Base-by-base conservation (phyloP, 2,329 filamentous ascomycete species). In the Colletotrichum karsti region DNA sequence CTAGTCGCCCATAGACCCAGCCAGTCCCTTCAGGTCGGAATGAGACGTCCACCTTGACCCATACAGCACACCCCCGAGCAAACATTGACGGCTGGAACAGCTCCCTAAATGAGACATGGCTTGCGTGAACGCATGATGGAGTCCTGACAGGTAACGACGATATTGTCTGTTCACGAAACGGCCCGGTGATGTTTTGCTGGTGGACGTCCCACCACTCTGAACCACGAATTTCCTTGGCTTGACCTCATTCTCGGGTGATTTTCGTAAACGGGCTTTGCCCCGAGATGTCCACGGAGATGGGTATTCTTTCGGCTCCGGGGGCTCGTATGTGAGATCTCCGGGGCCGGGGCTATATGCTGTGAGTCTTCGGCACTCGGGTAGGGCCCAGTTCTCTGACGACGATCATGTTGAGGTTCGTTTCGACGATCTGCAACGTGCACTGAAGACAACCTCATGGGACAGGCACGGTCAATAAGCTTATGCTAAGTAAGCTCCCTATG, bases 381-480 rank as follows among this genome's bases (percentile, higher is more conserved):
- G 20, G 22, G 37, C 24, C 13, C 26, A 54, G 20, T 37, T 30
- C 46, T 54, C 20, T 33, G n/a, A 55, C 18, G 57, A 24, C 57
- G 63, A 42, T 55, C 33, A 55, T 20, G 39, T 62, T 13, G 20
- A 8, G 18, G 13, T 48, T 53, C 39, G 57, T 66, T 66, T 55
- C 57, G 63, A 55, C 33, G 48, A 37, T 37, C 48, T 30, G 6
- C 24, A 24, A 9, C 12, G 39, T 26, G 3, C 24, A 6, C 22
- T 26, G 44, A 18, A 12, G 26, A 20, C 8, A 13, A 55, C 33
- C 30, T 53, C 8, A 13, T 12, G 9, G 20, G 3, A 15, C 1
- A n/a, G n/a, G 33, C 24, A 8, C 12, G 13, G 5, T 13, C 30
- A n/a, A 39, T 35, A n/a, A 30, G 37, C 39, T 48, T 61, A 55